phyloP scores from a whole-genome alignment of 1,284 basidiomycete species.

The Kalmanozyma brasiliensis region DNA sequence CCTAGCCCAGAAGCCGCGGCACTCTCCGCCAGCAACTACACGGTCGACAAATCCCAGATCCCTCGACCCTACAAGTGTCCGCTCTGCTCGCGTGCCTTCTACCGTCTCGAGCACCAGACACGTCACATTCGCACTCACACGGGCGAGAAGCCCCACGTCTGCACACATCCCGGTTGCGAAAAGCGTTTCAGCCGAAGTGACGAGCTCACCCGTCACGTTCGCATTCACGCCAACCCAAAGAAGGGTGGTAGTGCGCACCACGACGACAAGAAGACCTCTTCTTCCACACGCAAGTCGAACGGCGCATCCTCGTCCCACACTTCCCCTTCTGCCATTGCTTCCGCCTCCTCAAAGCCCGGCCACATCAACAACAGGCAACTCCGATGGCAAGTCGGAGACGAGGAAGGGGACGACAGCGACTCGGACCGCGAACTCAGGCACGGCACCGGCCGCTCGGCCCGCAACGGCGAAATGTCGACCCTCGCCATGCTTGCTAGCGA shows the following conservation, averaged over 20 bases:
- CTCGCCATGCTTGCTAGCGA: constrained; percentile 64
- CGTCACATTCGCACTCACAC: constrained; percentile 98
- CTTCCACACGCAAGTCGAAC: constrained; percentile 28
- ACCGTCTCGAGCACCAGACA: constrained; percentile 74
- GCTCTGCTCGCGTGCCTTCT: constrained; percentile 65
- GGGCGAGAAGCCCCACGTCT: constrained; percentile 95
- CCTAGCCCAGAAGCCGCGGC: constrained; percentile 26
- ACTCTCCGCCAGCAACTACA: constrained; percentile 46
- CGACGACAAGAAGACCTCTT: constrained; percentile 40
- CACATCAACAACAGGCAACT: constrained; percentile 25
- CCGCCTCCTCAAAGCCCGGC: constrained; percentile 28
- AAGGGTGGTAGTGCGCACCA: constrained; percentile 31
- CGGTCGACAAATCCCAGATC: constrained; percentile 66
- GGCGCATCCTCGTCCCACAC: constrained; percentile 13
- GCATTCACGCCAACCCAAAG: constrained; percentile 79
- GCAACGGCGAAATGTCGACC: constrained; percentile 62
- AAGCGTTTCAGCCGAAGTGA: constrained; percentile 97
- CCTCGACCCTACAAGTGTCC: constrained; percentile 67
- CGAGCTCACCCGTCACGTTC: constrained; percentile 93
- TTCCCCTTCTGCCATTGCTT: constrained; percentile 31
- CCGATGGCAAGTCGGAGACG: constrained; percentile 51
- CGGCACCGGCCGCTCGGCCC: constrained; percentile 16
- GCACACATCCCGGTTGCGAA: constrained; percentile 92
- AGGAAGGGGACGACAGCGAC: constrained; percentile 56
- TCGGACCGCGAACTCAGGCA: constrained; percentile 46